Evolutionary conservation across 192 early-diverging fungal species (phyloP).

Genomic region (Mortierella claussenii): DNA sequence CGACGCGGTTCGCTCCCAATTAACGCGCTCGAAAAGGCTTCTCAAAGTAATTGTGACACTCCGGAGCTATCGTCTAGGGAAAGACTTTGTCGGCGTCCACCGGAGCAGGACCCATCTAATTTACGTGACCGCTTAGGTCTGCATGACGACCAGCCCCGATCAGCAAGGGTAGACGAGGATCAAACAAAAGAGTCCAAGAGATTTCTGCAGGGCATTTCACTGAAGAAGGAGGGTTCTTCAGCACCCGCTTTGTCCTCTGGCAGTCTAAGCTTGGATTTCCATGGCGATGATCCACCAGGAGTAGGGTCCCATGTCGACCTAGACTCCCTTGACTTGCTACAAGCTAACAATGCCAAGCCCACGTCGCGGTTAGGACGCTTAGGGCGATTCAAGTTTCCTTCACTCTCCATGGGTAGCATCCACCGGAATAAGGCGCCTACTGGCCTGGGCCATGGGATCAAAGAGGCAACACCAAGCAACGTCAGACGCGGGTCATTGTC

Average conservation of each 20-base stretch:
- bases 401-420: conserved; percentile 24
- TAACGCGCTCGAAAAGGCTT: not conserved
- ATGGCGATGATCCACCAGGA: no score
- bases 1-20: conserved; percentile 5
- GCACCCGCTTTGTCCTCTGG: no score
- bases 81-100: conserved; percentile 1
- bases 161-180: conserved; percentile 9
- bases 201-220: no score
- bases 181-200: no score
- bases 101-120: not conserved
- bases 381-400: conserved; percentile 39
- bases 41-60: conserved; percentile 3
- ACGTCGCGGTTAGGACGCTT: conserved; percentile 16
- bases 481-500: conserved; percentile 9
- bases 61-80: conserved; percentile 10
- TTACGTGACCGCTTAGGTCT: conserved; percentile 14
- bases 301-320: no score
- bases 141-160: conserved; percentile 16
- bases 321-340: no score
- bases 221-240: no score
- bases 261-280: no score
- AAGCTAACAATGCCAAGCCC: no score
- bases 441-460: not conserved
- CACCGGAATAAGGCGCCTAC: conserved; percentile 20
- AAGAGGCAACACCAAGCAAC: conserved; percentile 4